phyloP scores from a whole-genome alignment of 345 rosid genomes.

The Hibiscus trionum region DNA sequence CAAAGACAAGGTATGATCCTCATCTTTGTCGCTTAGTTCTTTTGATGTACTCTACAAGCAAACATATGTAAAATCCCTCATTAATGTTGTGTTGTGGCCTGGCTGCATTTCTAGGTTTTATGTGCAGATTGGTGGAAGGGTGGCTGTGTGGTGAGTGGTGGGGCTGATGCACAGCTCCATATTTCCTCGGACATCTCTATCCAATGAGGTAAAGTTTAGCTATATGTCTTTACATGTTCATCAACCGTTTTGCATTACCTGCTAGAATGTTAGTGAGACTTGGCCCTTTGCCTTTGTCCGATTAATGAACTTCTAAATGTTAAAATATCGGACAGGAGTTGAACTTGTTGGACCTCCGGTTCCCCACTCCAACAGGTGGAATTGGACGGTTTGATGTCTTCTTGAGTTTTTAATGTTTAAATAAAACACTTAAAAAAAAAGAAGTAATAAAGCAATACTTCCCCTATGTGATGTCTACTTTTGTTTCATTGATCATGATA shows the following conservation, averaged over 20 bases:
- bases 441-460: neutral
- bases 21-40: neutral
- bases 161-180: slow-evolving; percentile 72
- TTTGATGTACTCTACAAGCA: neutral
- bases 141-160: slow-evolving; percentile 75
- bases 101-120: slow-evolving; percentile 45
- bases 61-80: neutral
- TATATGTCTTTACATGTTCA: neutral
- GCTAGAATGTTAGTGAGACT: neutral
- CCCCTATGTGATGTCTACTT: neutral
- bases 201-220: slow-evolving; percentile 33
- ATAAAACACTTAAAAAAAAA: no score
- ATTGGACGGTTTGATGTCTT: no score
- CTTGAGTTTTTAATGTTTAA: no score
- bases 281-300: neutral
- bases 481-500: neutral
- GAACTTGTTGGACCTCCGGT: neutral
- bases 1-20: slow-evolving; percentile 56
- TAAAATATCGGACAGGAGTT: neutral
- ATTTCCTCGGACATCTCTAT: slow-evolving; percentile 58
- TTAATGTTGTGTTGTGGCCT: neutral
- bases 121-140: slow-evolving; percentile 97
- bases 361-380: neutral
- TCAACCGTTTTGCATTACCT: neutral
- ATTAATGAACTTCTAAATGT: neutral